phyloP scores from a whole-genome alignment of 768 basidiomycete genomes.

The Tephrocybe sp. region DNA sequence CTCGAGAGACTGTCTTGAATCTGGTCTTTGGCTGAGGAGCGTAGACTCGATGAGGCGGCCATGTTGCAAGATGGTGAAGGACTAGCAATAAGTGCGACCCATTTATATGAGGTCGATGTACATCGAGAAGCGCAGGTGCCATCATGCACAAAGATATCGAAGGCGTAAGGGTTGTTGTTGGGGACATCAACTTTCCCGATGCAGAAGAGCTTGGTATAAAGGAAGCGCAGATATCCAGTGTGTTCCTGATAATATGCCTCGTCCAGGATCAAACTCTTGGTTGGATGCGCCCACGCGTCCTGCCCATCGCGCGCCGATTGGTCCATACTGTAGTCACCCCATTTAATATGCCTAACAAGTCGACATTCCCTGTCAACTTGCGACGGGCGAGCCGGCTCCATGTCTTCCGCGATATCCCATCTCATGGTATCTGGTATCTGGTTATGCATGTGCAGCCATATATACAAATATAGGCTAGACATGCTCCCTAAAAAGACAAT shows the following conservation, averaged over 20 bases:
- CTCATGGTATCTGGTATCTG: neutral
- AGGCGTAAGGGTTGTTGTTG: neutral
- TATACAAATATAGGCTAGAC: neutral
- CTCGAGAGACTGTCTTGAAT: neutral
- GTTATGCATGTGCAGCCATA: neutral
- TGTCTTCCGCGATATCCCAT: constrained; percentile 9
- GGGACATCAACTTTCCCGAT: constrained; percentile 6
- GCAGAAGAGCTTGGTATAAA: neutral
- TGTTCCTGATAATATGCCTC: neutral
- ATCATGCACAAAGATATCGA: constrained; percentile 5
- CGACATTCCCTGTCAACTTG: neutral
- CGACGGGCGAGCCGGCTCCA: neutral
- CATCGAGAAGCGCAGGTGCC: constrained; percentile 2
- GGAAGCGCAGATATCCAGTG: constrained; percentile 2
- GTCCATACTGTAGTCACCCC: too few species aligned
- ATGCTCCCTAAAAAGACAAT: neutral
- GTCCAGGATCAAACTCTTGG: neutral
- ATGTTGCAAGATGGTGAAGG: constrained; percentile 6
- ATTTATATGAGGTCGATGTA: constrained; percentile 11
- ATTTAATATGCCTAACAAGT: neutral
- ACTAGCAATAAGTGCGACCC: neutral
- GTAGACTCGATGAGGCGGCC: constrained; percentile 8
- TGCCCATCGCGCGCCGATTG: neutral
- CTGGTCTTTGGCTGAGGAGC: constrained; percentile 1
- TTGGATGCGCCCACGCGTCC: constrained; percentile 10